Conservation (phyloP, 441 rosid genomes). For the Brassica hybrid region DNA sequence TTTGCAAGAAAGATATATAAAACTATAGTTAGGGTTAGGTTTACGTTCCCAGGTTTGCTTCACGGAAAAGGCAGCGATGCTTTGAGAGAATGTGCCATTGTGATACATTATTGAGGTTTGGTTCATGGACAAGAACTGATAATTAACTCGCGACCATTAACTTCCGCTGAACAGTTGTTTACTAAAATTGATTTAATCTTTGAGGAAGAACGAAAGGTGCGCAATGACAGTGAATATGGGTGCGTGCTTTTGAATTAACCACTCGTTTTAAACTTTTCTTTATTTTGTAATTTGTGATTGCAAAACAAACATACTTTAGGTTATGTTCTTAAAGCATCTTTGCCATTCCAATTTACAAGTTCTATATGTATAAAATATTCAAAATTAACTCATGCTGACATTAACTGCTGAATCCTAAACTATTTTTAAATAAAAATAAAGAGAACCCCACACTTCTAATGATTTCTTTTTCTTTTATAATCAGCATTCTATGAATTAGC, state of each 20-base stretch:
- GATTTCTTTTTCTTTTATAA: background rate
- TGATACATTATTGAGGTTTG: constrained; percentile 23
- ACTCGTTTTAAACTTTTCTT: background rate
- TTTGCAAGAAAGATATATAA: constrained; percentile 8
- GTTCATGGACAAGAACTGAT: constrained; percentile 27
- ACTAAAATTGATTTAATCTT: constrained; percentile 36
- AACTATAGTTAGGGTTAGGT: background rate
- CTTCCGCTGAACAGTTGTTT: constrained; percentile 34
- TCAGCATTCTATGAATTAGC: background rate
- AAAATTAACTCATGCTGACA: background rate
- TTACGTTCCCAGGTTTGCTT: constrained; percentile 24
- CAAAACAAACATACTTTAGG: background rate
- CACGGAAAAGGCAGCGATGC: constrained; percentile 16
- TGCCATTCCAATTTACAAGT: background rate
- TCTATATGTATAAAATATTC: background rate
- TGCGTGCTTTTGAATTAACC: background rate
- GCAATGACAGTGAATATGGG: constrained; percentile 29
- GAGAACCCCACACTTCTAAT: background rate
- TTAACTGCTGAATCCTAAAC: background rate
- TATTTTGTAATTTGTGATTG: background rate
- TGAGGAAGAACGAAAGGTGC: constrained; percentile 43
- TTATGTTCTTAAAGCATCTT: background rate
- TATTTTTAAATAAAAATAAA: background rate
- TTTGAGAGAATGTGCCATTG: constrained; percentile 31
- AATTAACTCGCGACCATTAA: constrained; percentile 24